phyloP scores from a whole-genome alignment of 1,284 basidiomycete genomes.

The Fomitopsis pinicola region DNA sequence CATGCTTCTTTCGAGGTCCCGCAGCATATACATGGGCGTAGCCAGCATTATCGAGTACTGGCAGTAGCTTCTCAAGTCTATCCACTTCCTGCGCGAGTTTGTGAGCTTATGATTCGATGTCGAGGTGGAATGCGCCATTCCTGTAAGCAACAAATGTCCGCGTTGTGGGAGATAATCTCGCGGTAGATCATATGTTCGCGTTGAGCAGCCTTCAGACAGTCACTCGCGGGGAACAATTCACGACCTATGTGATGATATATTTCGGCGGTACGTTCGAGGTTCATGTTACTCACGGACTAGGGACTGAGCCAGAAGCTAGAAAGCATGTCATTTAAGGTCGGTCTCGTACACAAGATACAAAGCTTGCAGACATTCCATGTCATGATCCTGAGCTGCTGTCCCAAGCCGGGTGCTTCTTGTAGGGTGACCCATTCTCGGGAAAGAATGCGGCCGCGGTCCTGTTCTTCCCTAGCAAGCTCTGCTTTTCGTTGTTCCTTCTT shows the following conservation, averaged over 20 bases:
- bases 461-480: slow-evolving; percentile 9
- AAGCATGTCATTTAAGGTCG: slow-evolving; percentile 14
- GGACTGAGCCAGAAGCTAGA: slow-evolving; percentile 70
- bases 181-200: slow-evolving; percentile 72
- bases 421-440: slow-evolving; percentile 51
- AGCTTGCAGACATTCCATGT: slow-evolving; percentile 72
- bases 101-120: slow-evolving; percentile 3
- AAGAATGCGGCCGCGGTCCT: slow-evolving; percentile 34
- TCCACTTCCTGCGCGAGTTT: slow-evolving; percentile 65
- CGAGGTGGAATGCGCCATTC: slow-evolving; percentile 30
- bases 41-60: slow-evolving; percentile 52
- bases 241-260: slow-evolving; percentile 49
- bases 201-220: slow-evolving; percentile 72
- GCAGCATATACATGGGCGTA: slow-evolving; percentile 60
- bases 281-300: slow-evolving; percentile 61
- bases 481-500: slow-evolving; percentile 34
- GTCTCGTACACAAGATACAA: slow-evolving; percentile 8
- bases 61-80: slow-evolving; percentile 59
- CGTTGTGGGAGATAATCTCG: slow-evolving; percentile 63
- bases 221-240: slow-evolving; percentile 80
- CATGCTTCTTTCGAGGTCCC: slow-evolving; percentile 76
- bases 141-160: slow-evolving; percentile 84
- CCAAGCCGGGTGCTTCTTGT: slow-evolving; percentile 11
- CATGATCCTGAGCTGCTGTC: slow-evolving; percentile 45
- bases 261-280: not conserved